A percentile compares a stretch with the other conserved stretches of the same genome.
phyloP scores from a whole-genome alignment of 805 yeast species.

The Candida stauntonica region DNA sequence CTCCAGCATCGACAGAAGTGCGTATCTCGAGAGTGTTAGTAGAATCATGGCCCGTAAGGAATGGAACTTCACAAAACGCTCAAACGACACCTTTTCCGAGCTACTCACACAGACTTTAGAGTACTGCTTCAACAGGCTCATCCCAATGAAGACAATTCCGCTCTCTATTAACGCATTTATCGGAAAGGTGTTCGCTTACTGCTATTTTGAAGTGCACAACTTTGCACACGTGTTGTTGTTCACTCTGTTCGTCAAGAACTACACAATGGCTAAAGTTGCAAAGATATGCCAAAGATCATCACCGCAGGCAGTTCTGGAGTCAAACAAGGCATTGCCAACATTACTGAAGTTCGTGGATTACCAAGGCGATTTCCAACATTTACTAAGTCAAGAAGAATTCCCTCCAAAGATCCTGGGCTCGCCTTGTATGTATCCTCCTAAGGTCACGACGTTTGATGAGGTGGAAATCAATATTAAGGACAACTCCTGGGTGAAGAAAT shows the following conservation, averaged over 20 bases:
- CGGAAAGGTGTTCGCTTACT: constrained; percentile 58
- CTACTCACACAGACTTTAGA: constrained; percentile 10
- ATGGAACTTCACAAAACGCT: constrained; percentile 8
- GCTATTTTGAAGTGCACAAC: constrained; percentile 44
- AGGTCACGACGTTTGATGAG: constrained; percentile 29
- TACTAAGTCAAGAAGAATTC: constrained; percentile 1
- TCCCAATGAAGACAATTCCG: constrained; percentile 17
- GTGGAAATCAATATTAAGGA: constrained; percentile 46
- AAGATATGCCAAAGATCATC: neutral
- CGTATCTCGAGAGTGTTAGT: constrained; percentile 14
- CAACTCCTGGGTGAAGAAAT: constrained; percentile 51
- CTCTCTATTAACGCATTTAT: constrained; percentile 38
- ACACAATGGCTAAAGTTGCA: constrained; percentile 31
- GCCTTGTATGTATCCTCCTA: constrained; percentile 38
- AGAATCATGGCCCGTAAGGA: constrained; percentile 14
- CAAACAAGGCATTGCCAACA: constrained; percentile 8
- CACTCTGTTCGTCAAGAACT: constrained; percentile 50
- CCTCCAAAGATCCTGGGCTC: constrained; percentile 30
- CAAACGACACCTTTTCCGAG: constrained; percentile 1
- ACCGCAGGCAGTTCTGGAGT: neutral
- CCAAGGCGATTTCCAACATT: constrained; percentile 16
- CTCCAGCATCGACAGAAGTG: constrained; percentile 15
- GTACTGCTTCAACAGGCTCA: constrained; percentile 13
- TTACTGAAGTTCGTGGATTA: constrained; percentile 14
- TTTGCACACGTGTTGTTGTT: constrained; percentile 52